Conservation (phyloP, 306 rosid genomes). For the Crotalaria pallida region DNA sequence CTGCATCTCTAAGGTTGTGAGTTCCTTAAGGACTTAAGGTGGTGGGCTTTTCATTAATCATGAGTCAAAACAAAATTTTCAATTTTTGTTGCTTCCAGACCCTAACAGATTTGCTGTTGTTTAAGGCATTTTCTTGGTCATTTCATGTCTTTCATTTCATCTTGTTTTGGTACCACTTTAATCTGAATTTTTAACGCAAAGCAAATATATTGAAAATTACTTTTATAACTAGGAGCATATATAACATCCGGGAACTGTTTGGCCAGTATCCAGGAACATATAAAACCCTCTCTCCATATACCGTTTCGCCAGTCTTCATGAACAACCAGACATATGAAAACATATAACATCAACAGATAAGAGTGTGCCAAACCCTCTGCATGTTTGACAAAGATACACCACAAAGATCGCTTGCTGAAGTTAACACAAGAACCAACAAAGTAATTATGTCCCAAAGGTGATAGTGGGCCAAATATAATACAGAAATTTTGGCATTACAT, state of each 20-base stretch:
- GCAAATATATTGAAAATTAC: neutral
- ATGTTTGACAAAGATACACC: neutral
- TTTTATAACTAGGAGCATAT: neutral
- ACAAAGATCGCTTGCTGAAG: neutral
- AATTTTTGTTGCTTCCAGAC: neutral
- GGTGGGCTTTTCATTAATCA: neutral
- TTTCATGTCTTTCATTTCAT: neutral
- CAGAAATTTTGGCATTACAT: neutral
- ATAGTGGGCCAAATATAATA: neutral
- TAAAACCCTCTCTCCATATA: neutral
- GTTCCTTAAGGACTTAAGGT: neutral
- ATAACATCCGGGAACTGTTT: neutral
- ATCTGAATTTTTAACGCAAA: neutral
- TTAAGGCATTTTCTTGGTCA: neutral
- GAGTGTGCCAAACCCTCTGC: neutral
- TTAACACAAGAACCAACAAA: neutral
- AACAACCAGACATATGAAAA: neutral
- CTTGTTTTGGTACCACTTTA: neutral
- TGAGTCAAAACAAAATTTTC: neutral
- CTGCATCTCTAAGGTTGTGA: neutral
- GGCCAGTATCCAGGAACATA: neutral
- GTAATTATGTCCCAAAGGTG: neutral
- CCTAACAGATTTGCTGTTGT: neutral
- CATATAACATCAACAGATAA: neutral
- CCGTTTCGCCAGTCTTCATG: neutral